Evolutionary conservation across 148 eudicot species (phyloP).

Genomic region (Rhododendron williamsianum): DNA sequence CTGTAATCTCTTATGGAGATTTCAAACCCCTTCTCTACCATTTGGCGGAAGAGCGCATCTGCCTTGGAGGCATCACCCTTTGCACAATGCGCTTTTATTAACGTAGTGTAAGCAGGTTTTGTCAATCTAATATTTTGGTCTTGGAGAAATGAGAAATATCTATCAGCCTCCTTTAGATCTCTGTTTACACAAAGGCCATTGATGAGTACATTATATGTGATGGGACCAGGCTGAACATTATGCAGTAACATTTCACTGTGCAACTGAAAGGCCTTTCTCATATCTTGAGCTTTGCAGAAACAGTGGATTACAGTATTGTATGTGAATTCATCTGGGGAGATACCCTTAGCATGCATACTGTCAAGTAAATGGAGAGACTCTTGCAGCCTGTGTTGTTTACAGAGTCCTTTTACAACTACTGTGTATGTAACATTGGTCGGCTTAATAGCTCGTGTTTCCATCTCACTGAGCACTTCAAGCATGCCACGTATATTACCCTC

Average conservation of each 20-base stretch:
- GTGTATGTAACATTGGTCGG: constrained; percentile 75
- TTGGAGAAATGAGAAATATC: constrained; percentile 38
- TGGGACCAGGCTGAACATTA: constrained; percentile 48
- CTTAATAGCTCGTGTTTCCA: constrained; percentile 39
- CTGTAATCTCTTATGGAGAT: constrained; percentile 62
- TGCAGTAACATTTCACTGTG: constrained; percentile 46
- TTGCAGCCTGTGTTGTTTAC: constrained; percentile 42
- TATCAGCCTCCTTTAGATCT: constrained; percentile 52
- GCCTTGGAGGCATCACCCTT: constrained; percentile 60
- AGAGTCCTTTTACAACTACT: constrained; percentile 61
- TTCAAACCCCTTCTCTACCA: constrained; percentile 60
- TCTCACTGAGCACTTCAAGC: constrained; percentile 47
- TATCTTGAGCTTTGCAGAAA: constrained; percentile 44
- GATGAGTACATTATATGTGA: constrained; percentile 69
- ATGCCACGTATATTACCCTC: constrained; percentile 33
- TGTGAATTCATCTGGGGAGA: constrained; percentile 57
- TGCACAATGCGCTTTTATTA: constrained; percentile 83
- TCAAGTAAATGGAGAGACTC: constrained; percentile 41
- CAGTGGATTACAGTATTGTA: constrained; percentile 69
- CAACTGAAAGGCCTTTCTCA: constrained; percentile 42
- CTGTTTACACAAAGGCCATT: constrained; percentile 62
- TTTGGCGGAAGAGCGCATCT: constrained; percentile 40
- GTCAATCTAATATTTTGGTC: constrained; percentile 40
- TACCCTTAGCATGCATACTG: constrained; percentile 46
- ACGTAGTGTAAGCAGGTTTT: constrained; percentile 58